Percentiles rank a stretch among this genome's conserved stretches.
phyloP scores from a whole-genome alignment of 1,284 basidiomycete species.

The Trichosporon faecale region DNA sequence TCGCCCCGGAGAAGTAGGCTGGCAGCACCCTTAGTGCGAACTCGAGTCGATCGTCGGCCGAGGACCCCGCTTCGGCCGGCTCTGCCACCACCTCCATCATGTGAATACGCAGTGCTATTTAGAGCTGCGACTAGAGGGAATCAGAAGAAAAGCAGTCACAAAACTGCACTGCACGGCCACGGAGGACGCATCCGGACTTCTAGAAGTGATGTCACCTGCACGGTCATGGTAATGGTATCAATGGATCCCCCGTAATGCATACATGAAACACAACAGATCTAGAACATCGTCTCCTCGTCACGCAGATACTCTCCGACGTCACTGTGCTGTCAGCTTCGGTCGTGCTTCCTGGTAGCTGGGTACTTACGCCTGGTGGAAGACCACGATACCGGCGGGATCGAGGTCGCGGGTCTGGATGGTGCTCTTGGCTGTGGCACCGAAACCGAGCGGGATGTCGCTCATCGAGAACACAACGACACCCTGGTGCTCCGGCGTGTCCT shows the following conservation, averaged over 20 bases:
- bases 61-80: background rate
- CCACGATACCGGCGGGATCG: constrained; percentile 96
- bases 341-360: background rate
- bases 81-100: background rate
- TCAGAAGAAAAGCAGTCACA: background rate
- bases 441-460: constrained; percentile 90
- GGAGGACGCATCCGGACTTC: too few species aligned
- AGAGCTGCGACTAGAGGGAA: background rate
- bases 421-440: constrained; percentile 94
- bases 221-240: background rate
- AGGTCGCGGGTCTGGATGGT: constrained; percentile 95
- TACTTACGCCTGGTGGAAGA: constrained; percentile 96
- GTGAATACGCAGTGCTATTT: background rate
- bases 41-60: background rate
- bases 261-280: constrained; percentile 27
- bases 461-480: constrained; percentile 96
- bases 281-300: constrained; percentile 69
- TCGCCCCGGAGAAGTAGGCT: constrained; percentile 55
- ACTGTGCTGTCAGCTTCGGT: constrained; percentile 52
- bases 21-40: background rate
- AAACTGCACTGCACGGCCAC: background rate
- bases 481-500: constrained; percentile 98
- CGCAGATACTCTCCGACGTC: constrained; percentile 94
- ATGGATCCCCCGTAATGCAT: constrained; percentile 21
- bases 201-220: background rate